Conservation (phyloP, 2,329 filamentous ascomycete species). For the Beauveria asiatica region DNA sequence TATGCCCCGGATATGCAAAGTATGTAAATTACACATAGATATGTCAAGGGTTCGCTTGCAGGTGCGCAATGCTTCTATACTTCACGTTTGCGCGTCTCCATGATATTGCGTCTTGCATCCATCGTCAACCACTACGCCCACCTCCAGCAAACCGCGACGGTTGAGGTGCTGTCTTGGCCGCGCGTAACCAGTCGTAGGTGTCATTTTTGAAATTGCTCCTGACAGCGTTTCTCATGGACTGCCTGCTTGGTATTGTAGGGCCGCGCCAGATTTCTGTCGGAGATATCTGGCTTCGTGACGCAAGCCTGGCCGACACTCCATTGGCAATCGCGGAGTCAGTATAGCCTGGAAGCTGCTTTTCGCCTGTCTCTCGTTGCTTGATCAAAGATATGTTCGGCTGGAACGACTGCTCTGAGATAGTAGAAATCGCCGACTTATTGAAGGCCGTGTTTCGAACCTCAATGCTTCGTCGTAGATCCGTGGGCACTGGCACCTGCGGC, state of each 20-base stretch:
- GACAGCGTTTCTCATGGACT: not conserved
- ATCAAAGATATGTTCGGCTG: not conserved
- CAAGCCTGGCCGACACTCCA: not conserved
- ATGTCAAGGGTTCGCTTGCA: not conserved
- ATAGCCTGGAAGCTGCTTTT: not conserved
- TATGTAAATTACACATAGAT: not conserved
- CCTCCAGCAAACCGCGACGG: not conserved
- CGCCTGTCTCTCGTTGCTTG: not conserved
- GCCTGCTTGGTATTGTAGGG: not conserved
- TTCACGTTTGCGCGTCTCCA: not conserved
- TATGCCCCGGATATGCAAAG: too few relatives aligned
- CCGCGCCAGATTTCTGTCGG: not conserved
- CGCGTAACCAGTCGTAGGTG: not conserved
- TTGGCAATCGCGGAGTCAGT: not conserved
- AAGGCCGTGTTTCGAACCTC: not conserved
- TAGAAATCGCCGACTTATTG: not conserved
- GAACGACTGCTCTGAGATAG: not conserved
- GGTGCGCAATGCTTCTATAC: not conserved
- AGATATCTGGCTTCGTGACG: not conserved
- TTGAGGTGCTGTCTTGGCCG: not conserved
- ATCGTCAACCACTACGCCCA: not conserved
- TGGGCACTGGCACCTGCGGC: conserved; percentile 16
- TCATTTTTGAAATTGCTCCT: not conserved
- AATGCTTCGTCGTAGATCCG: conserved; percentile 5
- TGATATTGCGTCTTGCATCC: not conserved